Evolutionary conservation across 176 grass and related monocot genomes (phyloP), one percentile per base, ranked within the genome.

Genomic region (Cymbopogon citratus): DNA sequence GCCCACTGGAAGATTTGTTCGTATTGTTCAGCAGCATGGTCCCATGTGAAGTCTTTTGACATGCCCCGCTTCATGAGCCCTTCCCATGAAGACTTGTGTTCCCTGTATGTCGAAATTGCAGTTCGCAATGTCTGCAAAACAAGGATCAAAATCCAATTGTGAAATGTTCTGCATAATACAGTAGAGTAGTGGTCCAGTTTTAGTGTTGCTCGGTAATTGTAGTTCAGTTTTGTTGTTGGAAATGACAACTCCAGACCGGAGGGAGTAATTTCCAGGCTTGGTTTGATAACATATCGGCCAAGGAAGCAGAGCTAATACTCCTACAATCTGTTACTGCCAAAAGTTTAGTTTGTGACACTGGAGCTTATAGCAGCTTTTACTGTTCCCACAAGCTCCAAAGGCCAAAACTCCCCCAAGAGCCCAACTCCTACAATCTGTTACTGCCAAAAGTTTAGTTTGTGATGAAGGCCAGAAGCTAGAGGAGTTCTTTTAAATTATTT

Each of bases 1-100:
- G 87, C 87, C 96, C 96, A 98, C 38, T 95, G 52, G 39, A 98
- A 91, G 81, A 98, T 93, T 73, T 93, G 84, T 79, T 98, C 96
- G 40, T 98, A 98, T 66, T 95, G 86, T 8, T 86, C 83, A 0
- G 96, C 96, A 15, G 92, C 90, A 78, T 63, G 87, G 41, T 95
- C 82, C 96, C 96, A 98, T 35, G 96, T 91, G 10, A 90, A 91
- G 88, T 98, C 96, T 68, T 83, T 91, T 9, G 71, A 63, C 96
- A 98, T 98, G 18, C 90, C 92, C 31, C 92, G 79, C 75, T 93
- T 93, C 92, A 98, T 98, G 34, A 98, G 62, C 12, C 92, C 96
- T 77, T 98, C 92, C 95, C 96, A 95, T 5, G 96, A 98, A 16
- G 92, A 61, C 11, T 85, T 95, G 82, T 98, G 88, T 21, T 93